phyloP scores from a whole-genome alignment of 2,329 filamentous ascomycete species.

The Pseudogymnoascus destructans region DNA sequence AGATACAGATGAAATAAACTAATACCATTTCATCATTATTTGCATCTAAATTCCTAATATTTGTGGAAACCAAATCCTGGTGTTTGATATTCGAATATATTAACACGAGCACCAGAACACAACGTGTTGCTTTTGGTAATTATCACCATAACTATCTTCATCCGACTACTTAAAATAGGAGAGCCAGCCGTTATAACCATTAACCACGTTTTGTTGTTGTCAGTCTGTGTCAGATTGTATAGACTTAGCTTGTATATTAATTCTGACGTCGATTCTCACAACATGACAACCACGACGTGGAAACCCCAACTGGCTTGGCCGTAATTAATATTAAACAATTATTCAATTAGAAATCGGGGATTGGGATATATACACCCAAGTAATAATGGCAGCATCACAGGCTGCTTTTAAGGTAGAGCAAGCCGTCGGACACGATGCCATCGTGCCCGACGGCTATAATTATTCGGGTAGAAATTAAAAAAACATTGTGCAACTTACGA shows the following conservation, averaged over 20 bases:
- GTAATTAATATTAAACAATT: background rate
- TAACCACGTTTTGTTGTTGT: background rate
- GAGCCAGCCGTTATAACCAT: background rate
- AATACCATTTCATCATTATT: background rate
- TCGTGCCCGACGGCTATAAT: too few relatives aligned
- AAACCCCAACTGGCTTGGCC: background rate
- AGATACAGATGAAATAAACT: conserved; percentile 2
- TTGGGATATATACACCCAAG: background rate
- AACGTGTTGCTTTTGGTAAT: background rate
- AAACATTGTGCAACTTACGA: conserved; percentile 29
- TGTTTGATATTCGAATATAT: background rate
- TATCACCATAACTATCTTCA: background rate
- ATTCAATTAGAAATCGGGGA: background rate
- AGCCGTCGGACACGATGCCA: conserved; percentile 53
- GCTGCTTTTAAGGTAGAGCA: conserved; percentile 56
- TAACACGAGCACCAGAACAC: background rate
- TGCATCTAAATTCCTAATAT: background rate
- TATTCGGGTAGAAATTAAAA: background rate
- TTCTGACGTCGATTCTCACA: background rate
- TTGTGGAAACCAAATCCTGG: background rate
- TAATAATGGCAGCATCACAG: conserved; percentile 29
- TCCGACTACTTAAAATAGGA: background rate
- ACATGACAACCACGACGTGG: background rate
- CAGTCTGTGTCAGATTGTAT: background rate
- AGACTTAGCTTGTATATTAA: background rate